Evolutionary conservation across 148 eudicot genomes (phyloP), one percentile per base, ranked within the genome.

Genomic region (Arbutus unedo): DNA sequence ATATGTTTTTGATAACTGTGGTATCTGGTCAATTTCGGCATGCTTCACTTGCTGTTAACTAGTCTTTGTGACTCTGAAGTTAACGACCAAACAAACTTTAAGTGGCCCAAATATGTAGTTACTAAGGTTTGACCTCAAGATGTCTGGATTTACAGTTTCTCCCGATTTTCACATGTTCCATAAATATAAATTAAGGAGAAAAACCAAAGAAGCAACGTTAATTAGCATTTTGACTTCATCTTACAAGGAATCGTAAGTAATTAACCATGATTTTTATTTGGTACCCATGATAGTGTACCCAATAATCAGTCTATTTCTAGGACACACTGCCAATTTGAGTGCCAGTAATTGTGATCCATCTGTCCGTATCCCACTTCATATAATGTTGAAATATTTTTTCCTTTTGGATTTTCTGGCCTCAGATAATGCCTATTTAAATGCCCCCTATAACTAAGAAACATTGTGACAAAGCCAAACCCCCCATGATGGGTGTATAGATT

Each of bases 341-440:
- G 43, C 44, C 64, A 21, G 3, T 31, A 18, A 14, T 31, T 4
- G 49, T 14, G 4, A 67, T 60, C 60, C 60, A 60, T 49, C 14
- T 76, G 38, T 31, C 38, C 38, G 38, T 31, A 31, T 1, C 38
- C 38, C 38, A 31, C 1, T 38, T 78, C 13, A 55, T 38, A 81
- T 31, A 78, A 10, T 2, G 2, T 75, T 83, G 76, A 70, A 81
- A 88, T 82, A 85, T 87, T 84, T 84, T 84, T 81, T 81, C 86
- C 83, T 78, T 84, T 82, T 77, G 67, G 92, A 91, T 91, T 91
- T 88, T 89, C 90, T 89, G 91, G 93, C 88, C 86, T 86, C 90
- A 79, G n/a, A 82, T 66, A 85, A 66, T 25, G 57, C 51, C 51
- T 45, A 83, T 70, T 74, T 18, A 44, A 59, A 72, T 66, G 86